These are phyloP conservation scores for Ajuga chamaepitys DNA, from an alignment of 257 asterid species.

Conservation along the genomic window DNA sequence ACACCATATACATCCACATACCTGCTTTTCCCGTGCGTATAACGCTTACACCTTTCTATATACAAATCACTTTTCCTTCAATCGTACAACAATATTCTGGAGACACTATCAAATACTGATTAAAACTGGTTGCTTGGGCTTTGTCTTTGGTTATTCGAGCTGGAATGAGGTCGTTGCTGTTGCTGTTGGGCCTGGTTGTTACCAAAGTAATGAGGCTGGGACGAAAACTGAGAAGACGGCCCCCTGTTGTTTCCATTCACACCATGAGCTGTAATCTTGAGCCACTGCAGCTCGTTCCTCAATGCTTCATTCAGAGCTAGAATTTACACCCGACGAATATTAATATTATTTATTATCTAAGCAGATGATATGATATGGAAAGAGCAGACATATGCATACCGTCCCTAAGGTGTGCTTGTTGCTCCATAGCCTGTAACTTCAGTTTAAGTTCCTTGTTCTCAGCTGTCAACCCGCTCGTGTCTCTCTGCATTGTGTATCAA, in stretches of 20 bases:
- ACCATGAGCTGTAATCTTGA: slow-evolving; percentile 58
- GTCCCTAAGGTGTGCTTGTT: slow-evolving; percentile 92
- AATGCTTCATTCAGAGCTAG: slow-evolving; percentile 75
- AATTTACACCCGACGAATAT: not conserved
- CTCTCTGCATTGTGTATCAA: slow-evolving; percentile 48
- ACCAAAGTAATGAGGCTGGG: slow-evolving; percentile 43
- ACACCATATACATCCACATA: not conserved
- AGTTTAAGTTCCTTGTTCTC: slow-evolving; percentile 92
- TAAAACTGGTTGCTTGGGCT: slow-evolving; percentile 39
- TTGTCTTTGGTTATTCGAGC: slow-evolving; percentile 21
- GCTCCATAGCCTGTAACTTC: slow-evolving; percentile 80
- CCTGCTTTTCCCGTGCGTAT: no score
- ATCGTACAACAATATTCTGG: slow-evolving; percentile 3
- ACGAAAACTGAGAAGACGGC: slow-evolving; percentile 29
- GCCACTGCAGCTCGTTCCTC: slow-evolving; percentile 72
- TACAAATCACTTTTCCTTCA: not conserved
- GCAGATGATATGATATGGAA: not conserved
- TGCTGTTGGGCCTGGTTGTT: slow-evolving; percentile 36
- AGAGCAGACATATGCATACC: slow-evolving; percentile 34
- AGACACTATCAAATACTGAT: slow-evolving; percentile 26
- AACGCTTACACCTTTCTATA: no score
- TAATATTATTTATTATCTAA: not conserved
- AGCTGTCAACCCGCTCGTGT: slow-evolving; percentile 58
- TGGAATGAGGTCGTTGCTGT: slow-evolving; percentile 35
- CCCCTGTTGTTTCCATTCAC: slow-evolving; percentile 51